These are phyloP conservation scores for Coccomyxa sp. DNA, from an alignment of 139 green algal genomes.

Conservation along the genomic window DNA sequence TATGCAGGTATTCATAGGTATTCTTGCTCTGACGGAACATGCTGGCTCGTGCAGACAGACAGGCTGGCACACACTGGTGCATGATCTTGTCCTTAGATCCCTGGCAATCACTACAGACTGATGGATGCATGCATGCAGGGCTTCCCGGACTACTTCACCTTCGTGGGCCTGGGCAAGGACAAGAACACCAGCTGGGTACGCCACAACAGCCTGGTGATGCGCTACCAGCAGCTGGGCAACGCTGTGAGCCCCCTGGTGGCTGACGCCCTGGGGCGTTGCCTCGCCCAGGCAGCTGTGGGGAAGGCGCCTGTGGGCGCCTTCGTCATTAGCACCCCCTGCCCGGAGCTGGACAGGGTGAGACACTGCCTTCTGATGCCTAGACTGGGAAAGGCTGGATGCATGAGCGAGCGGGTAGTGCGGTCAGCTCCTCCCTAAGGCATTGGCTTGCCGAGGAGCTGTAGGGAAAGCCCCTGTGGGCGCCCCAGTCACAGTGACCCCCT, in stretches of 20 bases:
- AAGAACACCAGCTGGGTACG: constrained; percentile 13
- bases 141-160: constrained; percentile 73
- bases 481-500: background rate
- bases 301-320: constrained; percentile 9
- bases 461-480: background rate
- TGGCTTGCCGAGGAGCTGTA: background rate
- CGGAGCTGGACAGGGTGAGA: constrained; percentile 22
- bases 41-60: too few relatives aligned
- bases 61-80: too few relatives aligned
- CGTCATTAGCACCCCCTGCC: constrained; percentile 35
- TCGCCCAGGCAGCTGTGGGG: constrained; percentile 44
- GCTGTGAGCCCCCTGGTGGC: constrained; percentile 63
- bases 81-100: too few relatives aligned
- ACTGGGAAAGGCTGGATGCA: too few relatives aligned
- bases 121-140: constrained; percentile 37
- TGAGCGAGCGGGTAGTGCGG: too few relatives aligned
- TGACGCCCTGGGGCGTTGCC: constrained; percentile 54
- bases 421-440: background rate
- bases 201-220: constrained; percentile 17
- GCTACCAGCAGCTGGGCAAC: constrained; percentile 68
- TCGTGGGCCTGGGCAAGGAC: constrained; percentile 35
- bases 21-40: too few relatives aligned
- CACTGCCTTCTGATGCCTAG: background rate
- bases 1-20: too few relatives aligned
- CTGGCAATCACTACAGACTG: too few relatives aligned